Percentiles rank a stretch among this genome's conserved stretches.
Evolutionary conservation across 2,329 filamentous ascomycete genomes (phyloP).

Genomic region (Ceratocystiopsis minuta): DNA sequence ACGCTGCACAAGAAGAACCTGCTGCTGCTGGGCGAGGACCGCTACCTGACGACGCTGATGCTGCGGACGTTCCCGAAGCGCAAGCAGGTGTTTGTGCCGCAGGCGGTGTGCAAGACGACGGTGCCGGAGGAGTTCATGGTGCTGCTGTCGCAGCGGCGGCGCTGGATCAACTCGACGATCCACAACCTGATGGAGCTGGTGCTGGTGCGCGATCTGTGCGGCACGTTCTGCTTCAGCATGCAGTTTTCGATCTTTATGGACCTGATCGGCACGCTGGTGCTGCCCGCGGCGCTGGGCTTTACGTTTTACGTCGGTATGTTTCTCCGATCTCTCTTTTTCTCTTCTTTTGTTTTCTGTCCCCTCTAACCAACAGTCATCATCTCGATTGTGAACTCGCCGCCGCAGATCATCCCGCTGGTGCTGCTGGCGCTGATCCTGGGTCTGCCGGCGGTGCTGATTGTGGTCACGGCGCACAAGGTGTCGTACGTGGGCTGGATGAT

Average conservation of each 20-base stretch:
- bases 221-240: slow-evolving; percentile 99
- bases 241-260: slow-evolving; percentile 97
- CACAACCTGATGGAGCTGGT: slow-evolving; percentile 98
- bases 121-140: slow-evolving; percentile 88
- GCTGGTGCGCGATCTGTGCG: slow-evolving; percentile 85
- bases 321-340: background rate
- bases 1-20: slow-evolving; percentile 96
- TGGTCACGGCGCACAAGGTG: slow-evolving; percentile 82
- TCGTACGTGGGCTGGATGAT: slow-evolving; percentile 94
- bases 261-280: slow-evolving; percentile 79
- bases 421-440: slow-evolving; percentile 82
- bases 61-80: slow-evolving; percentile 96
- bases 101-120: slow-evolving; percentile 96
- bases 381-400: slow-evolving; percentile 58
- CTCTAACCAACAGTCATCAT: slow-evolving; percentile 45
- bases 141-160: slow-evolving; percentile 77
- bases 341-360: background rate
- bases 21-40: slow-evolving; percentile 79
- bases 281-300: slow-evolving; percentile 91
- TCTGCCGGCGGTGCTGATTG: slow-evolving; percentile 77
- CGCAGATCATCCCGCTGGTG: slow-evolving; percentile 78
- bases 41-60: slow-evolving; percentile 93
- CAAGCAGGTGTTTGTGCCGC: slow-evolving; percentile 95
- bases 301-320: slow-evolving; percentile 85
- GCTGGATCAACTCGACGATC: slow-evolving; percentile 98